Percentiles rank a stretch among this genome's conserved stretches.
Conservation (phyloP, 805 yeast genomes). For the Zygotorulaspora sp. region DNA sequence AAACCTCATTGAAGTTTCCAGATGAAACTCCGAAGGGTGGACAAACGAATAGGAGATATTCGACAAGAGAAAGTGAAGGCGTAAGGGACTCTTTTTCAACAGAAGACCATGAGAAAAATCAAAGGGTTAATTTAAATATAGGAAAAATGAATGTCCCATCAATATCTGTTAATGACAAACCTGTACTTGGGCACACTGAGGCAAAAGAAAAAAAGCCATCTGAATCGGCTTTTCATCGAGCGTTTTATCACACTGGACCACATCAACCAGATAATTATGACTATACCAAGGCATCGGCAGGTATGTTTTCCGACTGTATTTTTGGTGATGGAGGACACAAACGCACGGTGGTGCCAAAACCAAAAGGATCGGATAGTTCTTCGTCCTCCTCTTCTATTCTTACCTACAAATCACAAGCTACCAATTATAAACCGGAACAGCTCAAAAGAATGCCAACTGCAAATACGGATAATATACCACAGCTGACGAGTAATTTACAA, state of each 20-base stretch:
- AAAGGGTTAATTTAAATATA: neutral
- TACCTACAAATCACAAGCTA: neutral
- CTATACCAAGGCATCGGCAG: slow-evolving; percentile 29
- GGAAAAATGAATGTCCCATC: slow-evolving; percentile 11
- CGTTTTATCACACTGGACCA: slow-evolving; percentile 8
- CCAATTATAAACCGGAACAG: slow-evolving; percentile 1
- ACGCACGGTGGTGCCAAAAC: slow-evolving; percentile 6
- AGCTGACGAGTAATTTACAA: neutral
- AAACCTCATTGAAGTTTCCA: slow-evolving; percentile 1
- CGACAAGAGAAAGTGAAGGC: neutral
- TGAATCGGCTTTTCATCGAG: slow-evolving; percentile 6
- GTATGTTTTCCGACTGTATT: slow-evolving; percentile 29
- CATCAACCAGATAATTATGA: slow-evolving; percentile 11
- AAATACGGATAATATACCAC: slow-evolving; percentile 2
- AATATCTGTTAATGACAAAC: slow-evolving; percentile 15
- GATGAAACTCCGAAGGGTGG: neutral
- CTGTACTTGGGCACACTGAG: too few relatives aligned
- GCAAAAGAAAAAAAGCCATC: too few relatives aligned
- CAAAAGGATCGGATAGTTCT: slow-evolving; percentile 1
- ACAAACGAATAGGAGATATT: neutral
- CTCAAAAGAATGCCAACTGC: slow-evolving; percentile 4
- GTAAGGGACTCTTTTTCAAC: neutral
- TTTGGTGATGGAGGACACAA: slow-evolving; percentile 17
- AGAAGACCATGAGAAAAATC: neutral
- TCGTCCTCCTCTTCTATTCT: slow-evolving; percentile 8